Percentiles rank a stretch among this genome's conserved stretches.
Conservation (phyloP, 257 asterid species). For the Solanum chmielewskii region DNA sequence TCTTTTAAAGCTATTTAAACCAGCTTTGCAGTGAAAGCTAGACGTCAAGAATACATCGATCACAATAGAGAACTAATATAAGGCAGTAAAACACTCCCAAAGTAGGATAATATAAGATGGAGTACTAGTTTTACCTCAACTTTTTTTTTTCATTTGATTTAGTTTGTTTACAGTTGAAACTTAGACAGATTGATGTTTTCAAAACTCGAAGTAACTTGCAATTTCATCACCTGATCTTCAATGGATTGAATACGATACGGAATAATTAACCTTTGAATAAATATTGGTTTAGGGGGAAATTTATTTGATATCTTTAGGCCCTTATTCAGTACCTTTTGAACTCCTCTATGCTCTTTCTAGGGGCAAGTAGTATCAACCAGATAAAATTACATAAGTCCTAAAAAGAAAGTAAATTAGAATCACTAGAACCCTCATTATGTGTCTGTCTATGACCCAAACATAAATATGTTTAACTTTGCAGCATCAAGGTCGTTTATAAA, state of each 20-base stretch:
- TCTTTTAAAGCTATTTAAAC: not conserved
- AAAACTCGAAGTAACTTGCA: no score
- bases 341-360: no score
- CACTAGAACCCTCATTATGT: no score
- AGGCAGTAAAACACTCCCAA: not conserved
- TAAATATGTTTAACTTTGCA: not conserved
- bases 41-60: not conserved
- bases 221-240: no score
- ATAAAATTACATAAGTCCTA: no score
- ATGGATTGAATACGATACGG: no score
- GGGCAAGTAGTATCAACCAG: no score
- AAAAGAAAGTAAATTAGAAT: no score
- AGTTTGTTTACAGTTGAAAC: not conserved
- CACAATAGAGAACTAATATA: not conserved
- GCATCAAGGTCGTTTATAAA: not conserved
- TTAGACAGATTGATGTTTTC: not conserved
- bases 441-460: not conserved
- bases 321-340: no score
- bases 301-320: no score
- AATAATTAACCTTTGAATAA: no score
- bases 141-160: not conserved
- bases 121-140: not conserved
- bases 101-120: not conserved
- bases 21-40: not conserved
- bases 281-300: no score